Base-by-base conservation (phyloP, 805 yeast genomes). In the Yamadazyma akitaensis region DNA sequence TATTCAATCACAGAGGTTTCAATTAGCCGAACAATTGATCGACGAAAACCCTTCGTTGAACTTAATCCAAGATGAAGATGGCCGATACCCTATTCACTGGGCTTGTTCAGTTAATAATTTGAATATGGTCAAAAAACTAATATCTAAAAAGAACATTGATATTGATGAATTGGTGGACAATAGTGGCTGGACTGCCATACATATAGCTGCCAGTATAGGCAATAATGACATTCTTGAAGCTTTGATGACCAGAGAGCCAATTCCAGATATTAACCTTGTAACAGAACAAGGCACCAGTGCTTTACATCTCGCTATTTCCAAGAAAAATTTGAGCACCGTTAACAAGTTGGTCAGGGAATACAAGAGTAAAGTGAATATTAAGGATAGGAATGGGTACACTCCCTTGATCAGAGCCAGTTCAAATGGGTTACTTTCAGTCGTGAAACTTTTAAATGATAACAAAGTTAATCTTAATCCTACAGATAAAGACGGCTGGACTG, bases 141-240 rank as follows among this genome's bases (percentile, higher is more conserved):
- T 32, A 3, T 43, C 43, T 12, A 45, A 63, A 46, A 50, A 61
- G 45, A 53, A 50, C 28, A 64, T 77, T 19, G 92, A 88, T 51
- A 61, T 89, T 11, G 94, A 89, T 59, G 86, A 84, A 2, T 61
- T 73, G 55, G 60, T 54, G 0, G 98, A 91, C 61, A 83, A 77
- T 16, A 73, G 91, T 10, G 96, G 96, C 0, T 91, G 96, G 96
- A 84, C 92, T 0, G 89, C 95, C 0, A 57, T 88, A 30, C 97
- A 91, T 63, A 82, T 92, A 43, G 89, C 94, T 0, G 76, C 86
- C 0, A 79, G 96, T 0, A 72, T 84, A 2, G 96, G 97, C 0
- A 78, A 81, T 55, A 54, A 71, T 18, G 73, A 70, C 6, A 74
- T 84, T 8, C 55, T 88, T 3, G 68, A 75, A 9, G 56, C 70